These are phyloP conservation scores for Exutisphaerella laricina DNA, from an alignment of 2,329 filamentous ascomycete species.

Conservation along the genomic window DNA sequence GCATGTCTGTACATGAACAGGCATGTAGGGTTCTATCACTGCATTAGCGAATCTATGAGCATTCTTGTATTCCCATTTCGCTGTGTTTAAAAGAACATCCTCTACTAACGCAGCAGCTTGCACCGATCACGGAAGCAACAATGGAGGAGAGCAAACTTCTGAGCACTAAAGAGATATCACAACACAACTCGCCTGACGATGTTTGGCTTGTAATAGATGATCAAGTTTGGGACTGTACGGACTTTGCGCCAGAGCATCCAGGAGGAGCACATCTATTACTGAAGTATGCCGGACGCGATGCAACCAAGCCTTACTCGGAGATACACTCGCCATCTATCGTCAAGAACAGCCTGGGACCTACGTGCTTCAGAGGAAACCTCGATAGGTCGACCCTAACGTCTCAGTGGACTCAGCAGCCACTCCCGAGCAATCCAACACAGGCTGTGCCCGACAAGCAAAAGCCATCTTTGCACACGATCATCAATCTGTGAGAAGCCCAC, in stretches of 20 bases:
- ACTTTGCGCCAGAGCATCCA: conserved; percentile 56
- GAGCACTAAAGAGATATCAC: conserved; percentile 15
- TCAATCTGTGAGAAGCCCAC: conserved; percentile 30
- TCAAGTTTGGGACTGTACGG: conserved; percentile 60
- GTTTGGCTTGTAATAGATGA: conserved; percentile 62
- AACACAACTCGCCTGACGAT: conserved; percentile 20
- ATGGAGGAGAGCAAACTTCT: conserved; percentile 18
- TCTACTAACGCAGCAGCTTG: too few relatives aligned
- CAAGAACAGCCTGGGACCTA: conserved; percentile 36
- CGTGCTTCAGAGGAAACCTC: conserved; percentile 35
- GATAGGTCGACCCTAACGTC: conserved; percentile 24
- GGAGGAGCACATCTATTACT: conserved; percentile 50
- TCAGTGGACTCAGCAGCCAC: conserved; percentile 9
- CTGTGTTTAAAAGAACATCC: too few relatives aligned
- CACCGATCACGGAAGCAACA: too few relatives aligned
- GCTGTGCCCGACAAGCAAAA: conserved; percentile 29
- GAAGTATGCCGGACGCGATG: conserved; percentile 49
- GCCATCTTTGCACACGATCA: conserved; percentile 42
- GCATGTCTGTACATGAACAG: too few relatives aligned
- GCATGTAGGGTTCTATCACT: too few relatives aligned
- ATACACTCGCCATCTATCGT: conserved; percentile 44
- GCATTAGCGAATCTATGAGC: too few relatives aligned
- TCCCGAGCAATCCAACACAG: conserved; percentile 13
- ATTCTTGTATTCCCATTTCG: too few relatives aligned
- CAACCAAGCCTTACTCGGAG: conserved; percentile 49